These are phyloP conservation scores for Syncephalis fuscata DNA, from an alignment of 371 early-diverging fungal species.

Conservation along the genomic window DNA sequence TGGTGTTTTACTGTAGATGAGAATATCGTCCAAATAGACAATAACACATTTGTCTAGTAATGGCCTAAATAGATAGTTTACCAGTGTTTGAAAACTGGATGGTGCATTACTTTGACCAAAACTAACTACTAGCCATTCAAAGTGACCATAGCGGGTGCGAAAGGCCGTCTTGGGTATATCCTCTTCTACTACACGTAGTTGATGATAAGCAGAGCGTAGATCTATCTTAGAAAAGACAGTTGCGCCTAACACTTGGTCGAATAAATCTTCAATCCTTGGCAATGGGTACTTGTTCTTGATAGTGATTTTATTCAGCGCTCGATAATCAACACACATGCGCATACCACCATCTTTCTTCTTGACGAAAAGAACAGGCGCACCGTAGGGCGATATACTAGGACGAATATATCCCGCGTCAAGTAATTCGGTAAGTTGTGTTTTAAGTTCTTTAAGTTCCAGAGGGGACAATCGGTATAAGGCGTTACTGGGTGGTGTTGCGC, in stretches of 20 bases:
- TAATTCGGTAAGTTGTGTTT: background rate
- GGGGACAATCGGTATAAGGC: slow-evolving; percentile 11
- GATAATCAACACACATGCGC: slow-evolving; percentile 20
- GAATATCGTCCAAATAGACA: too few relatives aligned
- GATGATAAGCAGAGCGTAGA: slow-evolving; percentile 17
- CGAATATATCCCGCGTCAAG: background rate
- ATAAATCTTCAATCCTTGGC: background rate
- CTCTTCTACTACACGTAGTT: slow-evolving; percentile 10
- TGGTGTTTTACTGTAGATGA: too few relatives aligned
- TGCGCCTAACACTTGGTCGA: slow-evolving; percentile 10
- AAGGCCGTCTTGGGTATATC: slow-evolving; percentile 29
- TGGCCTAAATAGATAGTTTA: slow-evolving; percentile 13
- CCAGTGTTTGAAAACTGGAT: slow-evolving; percentile 15
- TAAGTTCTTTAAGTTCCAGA: background rate
- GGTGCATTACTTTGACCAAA: slow-evolving; percentile 21
- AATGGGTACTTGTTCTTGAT: background rate
- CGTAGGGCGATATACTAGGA: slow-evolving; percentile 17
- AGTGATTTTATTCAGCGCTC: slow-evolving; percentile 10
- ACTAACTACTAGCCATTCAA: slow-evolving; percentile 19
- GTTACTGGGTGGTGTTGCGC: background rate
- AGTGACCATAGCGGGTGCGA: slow-evolving; percentile 18
- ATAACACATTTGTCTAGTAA: slow-evolving; percentile 5
- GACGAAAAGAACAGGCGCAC: slow-evolving; percentile 34
- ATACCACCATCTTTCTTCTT: slow-evolving; percentile 28
- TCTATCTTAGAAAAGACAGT: slow-evolving; percentile 16